Evolutionary conservation across 345 rosid genomes (phyloP).

Genomic region (Lumnitzera racemosa): DNA sequence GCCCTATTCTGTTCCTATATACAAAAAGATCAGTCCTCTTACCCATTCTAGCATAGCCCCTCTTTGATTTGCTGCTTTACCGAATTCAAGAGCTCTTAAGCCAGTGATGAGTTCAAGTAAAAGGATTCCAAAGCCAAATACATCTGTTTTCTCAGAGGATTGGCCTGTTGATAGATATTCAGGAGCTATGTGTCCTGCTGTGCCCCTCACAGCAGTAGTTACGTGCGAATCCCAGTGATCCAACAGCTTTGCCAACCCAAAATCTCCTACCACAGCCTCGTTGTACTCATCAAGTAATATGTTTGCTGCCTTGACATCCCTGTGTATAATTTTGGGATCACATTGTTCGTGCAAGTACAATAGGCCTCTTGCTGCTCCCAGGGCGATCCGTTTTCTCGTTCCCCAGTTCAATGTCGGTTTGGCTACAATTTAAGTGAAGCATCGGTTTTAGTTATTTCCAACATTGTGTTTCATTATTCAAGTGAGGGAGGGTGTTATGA

Average conservation of each 20-base stretch:
- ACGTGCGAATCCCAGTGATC: conserved; percentile 83
- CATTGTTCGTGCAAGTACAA: conserved; percentile 88
- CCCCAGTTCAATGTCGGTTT: conserved; percentile 80
- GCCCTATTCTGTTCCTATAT: too few relatives aligned
- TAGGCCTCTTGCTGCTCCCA: conserved; percentile 86
- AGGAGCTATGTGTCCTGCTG: conserved; percentile 91
- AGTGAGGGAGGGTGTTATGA: not conserved
- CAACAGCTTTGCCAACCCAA: conserved; percentile 80
- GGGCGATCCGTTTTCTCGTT: conserved; percentile 75
- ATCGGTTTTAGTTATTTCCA: too few relatives aligned
- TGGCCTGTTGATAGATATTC: conserved; percentile 89
- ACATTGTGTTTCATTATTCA: too few relatives aligned
- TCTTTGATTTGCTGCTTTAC: conserved; percentile 67
- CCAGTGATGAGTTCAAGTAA: conserved; percentile 72
- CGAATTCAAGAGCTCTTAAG: conserved; percentile 72
- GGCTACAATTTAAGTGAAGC: conserved; percentile 22
- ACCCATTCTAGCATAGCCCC: conserved; percentile 92
- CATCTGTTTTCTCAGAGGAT: conserved; percentile 91
- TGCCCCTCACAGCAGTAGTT: conserved; percentile 90
- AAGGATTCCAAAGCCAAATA: conserved; percentile 86
- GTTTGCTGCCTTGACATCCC: conserved; percentile 93
- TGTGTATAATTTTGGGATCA: conserved; percentile 88
- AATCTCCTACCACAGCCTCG: conserved; percentile 90
- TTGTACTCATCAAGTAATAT: conserved; percentile 76
- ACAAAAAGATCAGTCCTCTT: conserved; percentile 13